phyloP scores from a whole-genome alignment of 2,329 filamentous ascomycete genomes.

The Lojkania enalia region DNA sequence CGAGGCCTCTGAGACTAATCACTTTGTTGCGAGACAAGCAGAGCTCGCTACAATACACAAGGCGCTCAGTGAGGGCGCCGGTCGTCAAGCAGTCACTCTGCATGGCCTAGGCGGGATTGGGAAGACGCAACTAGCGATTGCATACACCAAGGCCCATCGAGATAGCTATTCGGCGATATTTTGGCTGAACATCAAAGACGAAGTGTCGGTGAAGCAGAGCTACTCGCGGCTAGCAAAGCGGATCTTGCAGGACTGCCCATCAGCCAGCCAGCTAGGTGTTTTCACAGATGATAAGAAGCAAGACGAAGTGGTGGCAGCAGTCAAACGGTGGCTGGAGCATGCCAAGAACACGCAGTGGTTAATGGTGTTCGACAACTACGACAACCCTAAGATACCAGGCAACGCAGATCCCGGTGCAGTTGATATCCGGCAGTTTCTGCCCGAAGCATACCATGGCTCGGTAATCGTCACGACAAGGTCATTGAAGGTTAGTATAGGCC shows the following conservation, averaged over 20 bases:
- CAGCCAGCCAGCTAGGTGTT: conserved; percentile 20
- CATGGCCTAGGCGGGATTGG: conserved; percentile 51
- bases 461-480: conserved; percentile 19
- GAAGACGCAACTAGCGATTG: conserved; percentile 50
- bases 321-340: conserved; percentile 46
- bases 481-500: conserved; percentile 14
- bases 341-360: conserved; percentile 46
- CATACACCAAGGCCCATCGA: conserved; percentile 42
- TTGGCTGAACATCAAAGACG: conserved; percentile 50
- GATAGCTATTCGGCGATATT: conserved; percentile 46
- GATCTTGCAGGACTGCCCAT: conserved; percentile 33
- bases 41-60: conserved; percentile 35
- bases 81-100: conserved; percentile 34
- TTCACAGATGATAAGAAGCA: conserved; percentile 26
- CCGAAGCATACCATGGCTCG: conserved; percentile 16
- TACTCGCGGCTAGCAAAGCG: conserved; percentile 32
- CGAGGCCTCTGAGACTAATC: conserved; percentile 20
- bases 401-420: conserved; percentile 19
- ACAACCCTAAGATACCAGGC: conserved; percentile 39
- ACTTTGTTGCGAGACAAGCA: conserved; percentile 37
- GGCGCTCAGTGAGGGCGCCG: conserved; percentile 26
- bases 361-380: conserved; percentile 49
- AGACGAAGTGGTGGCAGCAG: conserved; percentile 32
- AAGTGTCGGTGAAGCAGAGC: conserved; percentile 44
- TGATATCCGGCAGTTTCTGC: conserved; percentile 35